These are phyloP conservation scores for Infundibulicybe gibba DNA, from an alignment of 768 basidiomycete species.

Conservation along the genomic window DNA sequence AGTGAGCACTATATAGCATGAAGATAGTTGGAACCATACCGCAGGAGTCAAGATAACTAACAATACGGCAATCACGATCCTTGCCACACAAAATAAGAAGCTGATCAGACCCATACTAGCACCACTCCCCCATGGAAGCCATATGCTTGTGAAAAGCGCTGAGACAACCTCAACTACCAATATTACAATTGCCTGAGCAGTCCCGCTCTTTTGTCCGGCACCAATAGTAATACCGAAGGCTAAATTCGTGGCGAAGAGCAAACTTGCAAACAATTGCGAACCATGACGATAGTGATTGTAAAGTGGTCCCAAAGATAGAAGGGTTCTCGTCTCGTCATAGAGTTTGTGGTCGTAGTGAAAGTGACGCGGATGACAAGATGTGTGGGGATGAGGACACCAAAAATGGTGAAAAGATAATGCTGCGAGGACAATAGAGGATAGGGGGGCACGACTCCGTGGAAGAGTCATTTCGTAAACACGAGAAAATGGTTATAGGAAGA, in stretches of 20 bases:
- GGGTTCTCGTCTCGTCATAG: slow-evolving; percentile 91
- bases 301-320: slow-evolving; percentile 85
- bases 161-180: slow-evolving; percentile 85
- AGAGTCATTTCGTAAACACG: slow-evolving; percentile 82
- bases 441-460: slow-evolving; percentile 43
- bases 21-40: slow-evolving; percentile 43
- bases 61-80: slow-evolving; percentile 87
- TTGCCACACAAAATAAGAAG: slow-evolving; percentile 87
- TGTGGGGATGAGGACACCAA: slow-evolving; percentile 76
- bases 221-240: slow-evolving; percentile 84
- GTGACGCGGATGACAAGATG: slow-evolving; percentile 76
- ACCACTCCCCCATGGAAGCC: slow-evolving; percentile 96
- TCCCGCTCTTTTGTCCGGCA: slow-evolving; percentile 86
- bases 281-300: slow-evolving; percentile 95
- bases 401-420: slow-evolving; percentile 74
- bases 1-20: slow-evolving; percentile 5
- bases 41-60: slow-evolving; percentile 87
- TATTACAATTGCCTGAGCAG: slow-evolving; percentile 87
- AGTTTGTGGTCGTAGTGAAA: slow-evolving; percentile 81
- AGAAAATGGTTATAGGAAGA: slow-evolving; percentile 90
- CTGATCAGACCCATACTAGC: slow-evolving; percentile 96
- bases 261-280: slow-evolving; percentile 81
- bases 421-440: slow-evolving; percentile 72
- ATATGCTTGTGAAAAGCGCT: slow-evolving; percentile 86
- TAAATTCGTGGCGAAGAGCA: slow-evolving; percentile 81